Conservation (phyloP, 495 filamentous ascomycete species). For the Rostrohypoxylon terebratum region DNA sequence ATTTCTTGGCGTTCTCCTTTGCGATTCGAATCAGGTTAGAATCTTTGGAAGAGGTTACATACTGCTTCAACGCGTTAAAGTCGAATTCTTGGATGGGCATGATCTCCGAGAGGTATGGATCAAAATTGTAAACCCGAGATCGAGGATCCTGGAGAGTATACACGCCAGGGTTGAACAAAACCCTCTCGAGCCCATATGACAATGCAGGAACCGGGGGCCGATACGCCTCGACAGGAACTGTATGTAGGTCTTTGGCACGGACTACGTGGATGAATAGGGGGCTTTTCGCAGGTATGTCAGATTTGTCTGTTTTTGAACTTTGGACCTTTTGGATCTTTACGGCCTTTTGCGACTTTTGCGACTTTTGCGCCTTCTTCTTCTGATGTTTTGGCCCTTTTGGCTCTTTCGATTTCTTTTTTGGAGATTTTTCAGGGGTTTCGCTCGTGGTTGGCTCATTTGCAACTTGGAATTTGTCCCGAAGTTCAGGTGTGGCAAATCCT, state of each 20-base stretch:
- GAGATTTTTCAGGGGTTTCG: not conserved
- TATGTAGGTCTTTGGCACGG: conserved; percentile 42
- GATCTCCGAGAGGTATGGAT: conserved; percentile 89
- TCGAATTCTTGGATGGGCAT: conserved; percentile 95
- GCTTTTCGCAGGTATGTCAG: not conserved
- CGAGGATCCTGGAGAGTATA: conserved; percentile 91
- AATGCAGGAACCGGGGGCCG: conserved; percentile 75
- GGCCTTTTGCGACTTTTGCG: not conserved
- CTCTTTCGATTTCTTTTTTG: conserved; percentile 1
- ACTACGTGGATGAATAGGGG: conserved; percentile 41
- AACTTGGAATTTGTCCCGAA: not conserved
- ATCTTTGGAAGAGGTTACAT: conserved; percentile 91
- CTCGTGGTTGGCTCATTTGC: conserved; percentile 14
- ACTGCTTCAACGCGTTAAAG: conserved; percentile 83
- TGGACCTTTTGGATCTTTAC: too few relatives aligned
- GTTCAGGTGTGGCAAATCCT: not conserved
- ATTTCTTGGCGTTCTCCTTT: conserved; percentile 75
- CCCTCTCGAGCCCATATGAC: conserved; percentile 85
- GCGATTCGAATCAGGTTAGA: conserved; percentile 73
- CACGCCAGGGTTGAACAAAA: conserved; percentile 94
- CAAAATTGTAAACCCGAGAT: conserved; percentile 92
- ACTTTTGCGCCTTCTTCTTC: not conserved
- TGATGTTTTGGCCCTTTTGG: not conserved
- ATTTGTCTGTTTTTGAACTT: not conserved
- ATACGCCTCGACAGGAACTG: conserved; percentile 61